phyloP scores from a whole-genome alignment of 352 stramenopile genomes.

The Phytophthora agathidicida region DNA sequence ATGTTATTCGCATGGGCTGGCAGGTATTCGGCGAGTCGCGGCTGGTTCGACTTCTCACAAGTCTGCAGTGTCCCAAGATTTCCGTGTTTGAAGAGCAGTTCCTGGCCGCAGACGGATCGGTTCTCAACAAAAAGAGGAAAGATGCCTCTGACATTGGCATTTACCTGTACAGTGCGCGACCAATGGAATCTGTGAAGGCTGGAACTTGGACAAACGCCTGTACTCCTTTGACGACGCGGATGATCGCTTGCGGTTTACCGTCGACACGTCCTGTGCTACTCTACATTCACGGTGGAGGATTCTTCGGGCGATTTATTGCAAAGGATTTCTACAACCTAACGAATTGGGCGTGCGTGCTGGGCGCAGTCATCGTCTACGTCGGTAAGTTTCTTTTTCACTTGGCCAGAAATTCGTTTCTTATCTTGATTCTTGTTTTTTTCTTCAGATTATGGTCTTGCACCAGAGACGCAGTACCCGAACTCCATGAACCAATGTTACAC shows the following conservation, averaged over 20 bases:
- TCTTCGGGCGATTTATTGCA: slow-evolving; percentile 89
- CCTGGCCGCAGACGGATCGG: slow-evolving; percentile 51
- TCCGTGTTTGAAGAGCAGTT: slow-evolving; percentile 74
- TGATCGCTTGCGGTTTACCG: slow-evolving; percentile 78
- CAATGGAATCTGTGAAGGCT: slow-evolving; percentile 61
- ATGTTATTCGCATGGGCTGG: slow-evolving; percentile 87
- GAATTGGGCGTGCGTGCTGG: slow-evolving; percentile 67
- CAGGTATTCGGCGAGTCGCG: slow-evolving; percentile 83
- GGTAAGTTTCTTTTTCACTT: slow-evolving; percentile 44
- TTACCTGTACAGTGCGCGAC: slow-evolving; percentile 72
- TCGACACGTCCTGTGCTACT: slow-evolving; percentile 73
- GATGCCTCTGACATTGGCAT: slow-evolving; percentile 67
- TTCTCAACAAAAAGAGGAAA: slow-evolving; percentile 36
- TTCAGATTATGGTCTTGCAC: slow-evolving; percentile 81
- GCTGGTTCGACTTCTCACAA: slow-evolving; percentile 70
- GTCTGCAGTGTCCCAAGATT: slow-evolving; percentile 66
- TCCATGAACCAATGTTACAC: slow-evolving; percentile 79
- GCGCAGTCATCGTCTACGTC: slow-evolving; percentile 89
- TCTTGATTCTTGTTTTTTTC: slow-evolving; percentile 3
- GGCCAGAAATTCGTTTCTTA: neutral
- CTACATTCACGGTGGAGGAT: slow-evolving; percentile 89
- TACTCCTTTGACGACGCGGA: slow-evolving; percentile 55
- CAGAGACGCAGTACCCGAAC: slow-evolving; percentile 83
- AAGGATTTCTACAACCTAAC: slow-evolving; percentile 85
- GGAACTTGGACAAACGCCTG: slow-evolving; percentile 75